Base-by-base conservation (phyloP, 2,329 filamentous ascomycete species). In the Xylaria sp. region DNA sequence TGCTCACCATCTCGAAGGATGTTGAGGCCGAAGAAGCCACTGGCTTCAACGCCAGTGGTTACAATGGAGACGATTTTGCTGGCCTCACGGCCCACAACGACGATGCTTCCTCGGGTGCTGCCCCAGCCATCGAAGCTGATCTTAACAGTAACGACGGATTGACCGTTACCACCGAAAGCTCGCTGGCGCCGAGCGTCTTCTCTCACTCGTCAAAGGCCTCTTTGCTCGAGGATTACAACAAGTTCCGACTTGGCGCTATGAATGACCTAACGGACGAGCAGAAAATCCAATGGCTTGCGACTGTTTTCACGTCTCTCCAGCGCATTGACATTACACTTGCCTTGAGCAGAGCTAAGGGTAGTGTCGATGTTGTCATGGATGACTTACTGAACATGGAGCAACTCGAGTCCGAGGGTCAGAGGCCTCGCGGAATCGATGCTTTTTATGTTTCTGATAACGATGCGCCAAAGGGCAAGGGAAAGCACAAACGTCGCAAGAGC, bases 311-410 rank as follows among this genome's bases (percentile, higher is more conserved):
- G 0, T 82, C 80, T 0, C 78, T 92, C 48, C 87, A 86, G 52
- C 76, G 76, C 0, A 83, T 86, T 52, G 87, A 90, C 48, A 80
- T 96, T 34, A 76, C 78, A 48, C 82, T 86, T 63, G 83, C 86
- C 0, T 74, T 96, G 54, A 84, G 83, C 65, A 90, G 90, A 68
- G 83, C 80, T 35, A 79, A 83, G 9, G 84, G 87, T 0, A 84
- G 91, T 65, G 83, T 90, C 46, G 83, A 86, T 59, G 79, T 80
- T 11, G 85, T 91, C 1, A 86, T 95, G 63, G 91, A 96, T 67
- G 86, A 91, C 60, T 77, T 97, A 10, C 80, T 97, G 37, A 95
- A 89, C 65, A 80, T 91, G 11, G 85, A 89, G 18, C 91, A 88
- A 69, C 85, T 97, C 3, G 85, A 91, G 59, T 84, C 91, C 59